A percentile compares a stretch with the other conserved stretches of the same genome.
Conservation (phyloP, 129 eudicot species). For the Kitagawia praeruptora region DNA sequence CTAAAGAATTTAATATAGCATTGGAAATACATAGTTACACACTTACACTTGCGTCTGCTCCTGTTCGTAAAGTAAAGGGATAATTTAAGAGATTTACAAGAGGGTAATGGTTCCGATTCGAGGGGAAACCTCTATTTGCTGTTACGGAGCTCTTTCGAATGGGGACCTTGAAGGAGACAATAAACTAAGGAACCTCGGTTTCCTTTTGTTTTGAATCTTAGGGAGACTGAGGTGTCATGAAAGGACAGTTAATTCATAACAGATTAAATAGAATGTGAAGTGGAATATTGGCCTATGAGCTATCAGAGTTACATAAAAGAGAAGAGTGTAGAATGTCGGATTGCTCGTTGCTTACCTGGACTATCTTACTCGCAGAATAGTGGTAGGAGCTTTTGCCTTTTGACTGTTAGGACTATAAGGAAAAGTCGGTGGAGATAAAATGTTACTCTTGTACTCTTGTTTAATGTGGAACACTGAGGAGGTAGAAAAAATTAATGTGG, state of each 20-base stretch:
- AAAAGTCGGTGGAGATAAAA: not conserved
- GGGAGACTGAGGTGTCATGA: not conserved
- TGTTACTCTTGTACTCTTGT: not conserved
- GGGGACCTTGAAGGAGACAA: not conserved
- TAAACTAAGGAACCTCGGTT: not conserved
- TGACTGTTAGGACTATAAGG: not conserved
- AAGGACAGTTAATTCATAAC: not conserved
- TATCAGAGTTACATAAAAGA: not conserved
- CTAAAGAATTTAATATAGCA: not conserved
- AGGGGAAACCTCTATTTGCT: not conserved
- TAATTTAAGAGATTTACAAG: not conserved
- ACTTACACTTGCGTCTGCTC: not conserved
- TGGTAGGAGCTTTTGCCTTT: constrained; percentile 3
- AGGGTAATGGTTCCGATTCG: not conserved
- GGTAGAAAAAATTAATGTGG: not conserved
- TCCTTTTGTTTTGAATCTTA: not conserved
- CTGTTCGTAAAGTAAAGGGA: not conserved
- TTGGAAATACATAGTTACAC: not conserved
- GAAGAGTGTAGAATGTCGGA: not conserved
- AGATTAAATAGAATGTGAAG: not conserved
- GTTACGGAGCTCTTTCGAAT: not conserved
- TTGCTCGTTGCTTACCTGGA: not conserved
- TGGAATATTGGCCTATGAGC: not conserved
- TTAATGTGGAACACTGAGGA: not conserved
- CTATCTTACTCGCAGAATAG: not conserved